Evolutionary conservation across 129 eudicot species (phyloP), one percentile per base, ranked within the genome.

Genomic region (Tagetes patula): DNA sequence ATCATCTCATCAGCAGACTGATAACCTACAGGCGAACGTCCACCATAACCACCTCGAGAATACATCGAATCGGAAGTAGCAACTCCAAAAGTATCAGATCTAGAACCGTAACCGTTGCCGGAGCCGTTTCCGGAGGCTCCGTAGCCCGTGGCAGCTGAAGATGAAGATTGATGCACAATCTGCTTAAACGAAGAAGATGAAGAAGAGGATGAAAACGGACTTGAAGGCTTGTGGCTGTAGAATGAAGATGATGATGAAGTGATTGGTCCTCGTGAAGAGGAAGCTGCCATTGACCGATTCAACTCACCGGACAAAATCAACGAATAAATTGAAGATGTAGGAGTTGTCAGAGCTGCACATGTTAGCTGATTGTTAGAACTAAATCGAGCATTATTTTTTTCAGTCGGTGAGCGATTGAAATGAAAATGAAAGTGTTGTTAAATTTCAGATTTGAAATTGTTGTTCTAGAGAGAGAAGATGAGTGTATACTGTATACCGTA

Each of bases 221-320:
- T 94, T 40, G 97, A 77, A 30, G 92, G 85, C 69, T 84, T 88
- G 41, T 85, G 82, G 81, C 83, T 31, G 48, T 72, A 71, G 61
- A 84, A 87, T 50, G 96, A 95, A 41, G 96, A 90, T 59, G 91
- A 87, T 50, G 96, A 95, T 47, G 96, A 90, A 64, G 91, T 90
- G 70, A 94, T 86, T 50, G 87, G 83, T 77, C 88, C 96, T 78
- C 91, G 70, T 11, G 97, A 90, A 27, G 99, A 89, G 37, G 96
- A 85, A 30, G 85, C 82, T 83, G 92, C 96, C 97, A 89, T 87
- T 85, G 81, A 79, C 82, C 63, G 73, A 55, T 66, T 78, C 68
- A 79, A 33, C 78, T 65, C 84, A 61, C 68, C 61, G 52, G 62
- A 69, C 74, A 64, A 69, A 74, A 55, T 66, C 68, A 30, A 39